phyloP scores from a whole-genome alignment of 805 yeast genomes.

The Wickerhamiella allomyrinae region DNA sequence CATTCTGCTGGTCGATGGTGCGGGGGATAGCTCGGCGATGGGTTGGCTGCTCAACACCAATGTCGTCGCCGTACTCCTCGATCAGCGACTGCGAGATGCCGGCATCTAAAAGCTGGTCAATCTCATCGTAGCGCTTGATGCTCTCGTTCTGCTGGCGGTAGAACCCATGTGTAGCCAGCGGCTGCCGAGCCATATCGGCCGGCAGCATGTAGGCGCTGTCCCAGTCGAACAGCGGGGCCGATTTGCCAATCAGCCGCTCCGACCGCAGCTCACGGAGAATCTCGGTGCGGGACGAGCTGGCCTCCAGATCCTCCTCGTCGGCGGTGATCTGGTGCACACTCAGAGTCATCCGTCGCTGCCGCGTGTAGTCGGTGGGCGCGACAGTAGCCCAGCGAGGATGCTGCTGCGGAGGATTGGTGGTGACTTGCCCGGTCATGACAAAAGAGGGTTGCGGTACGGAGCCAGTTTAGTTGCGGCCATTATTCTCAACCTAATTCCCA shows the following conservation, averaged over 20 bases:
- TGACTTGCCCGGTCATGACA: not conserved
- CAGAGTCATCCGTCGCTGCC: too few species aligned
- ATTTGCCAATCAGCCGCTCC: constrained; percentile 32
- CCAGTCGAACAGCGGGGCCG: constrained; percentile 33
- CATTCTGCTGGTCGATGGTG: constrained; percentile 31
- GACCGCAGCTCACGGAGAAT: constrained; percentile 35
- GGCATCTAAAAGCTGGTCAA: constrained; percentile 54
- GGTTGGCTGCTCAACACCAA: constrained; percentile 15
- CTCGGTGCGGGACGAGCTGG: not conserved
- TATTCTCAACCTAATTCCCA: too few species aligned
- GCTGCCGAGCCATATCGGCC: constrained; percentile 19
- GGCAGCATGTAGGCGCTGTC: constrained; percentile 10
- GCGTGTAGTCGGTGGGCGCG: not conserved
- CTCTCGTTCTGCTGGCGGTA: constrained; percentile 48
- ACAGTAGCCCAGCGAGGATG: not conserved
- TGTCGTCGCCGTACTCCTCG: constrained; percentile 38
- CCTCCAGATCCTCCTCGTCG: constrained; percentile 2
- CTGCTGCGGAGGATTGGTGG: not conserved
- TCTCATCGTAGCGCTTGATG: constrained; percentile 40
- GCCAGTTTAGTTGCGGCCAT: too few species aligned
- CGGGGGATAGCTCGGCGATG: constrained; percentile 12
- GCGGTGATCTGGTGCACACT: not conserved
- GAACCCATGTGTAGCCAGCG: constrained; percentile 23
- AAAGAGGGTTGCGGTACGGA: not conserved
- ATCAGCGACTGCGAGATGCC: constrained; percentile 56